Base-by-base conservation (phyloP, 768 basidiomycete genomes). In the Coprinopsis strossmayeri region DNA sequence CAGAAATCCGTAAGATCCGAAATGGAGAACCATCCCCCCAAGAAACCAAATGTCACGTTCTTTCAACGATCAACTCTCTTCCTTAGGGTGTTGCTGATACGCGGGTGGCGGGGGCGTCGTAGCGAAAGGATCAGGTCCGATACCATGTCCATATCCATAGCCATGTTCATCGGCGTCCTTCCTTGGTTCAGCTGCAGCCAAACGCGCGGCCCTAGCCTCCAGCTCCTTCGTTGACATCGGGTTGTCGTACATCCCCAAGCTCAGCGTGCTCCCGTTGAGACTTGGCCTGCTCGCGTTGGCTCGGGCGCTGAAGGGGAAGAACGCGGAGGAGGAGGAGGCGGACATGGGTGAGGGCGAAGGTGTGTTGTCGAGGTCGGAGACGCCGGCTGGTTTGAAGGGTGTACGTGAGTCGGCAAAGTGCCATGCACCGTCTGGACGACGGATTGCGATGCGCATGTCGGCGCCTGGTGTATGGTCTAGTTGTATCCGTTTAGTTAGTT, bases 371-470 rank as follows among this genome's bases (percentile, higher is more conserved):
- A 70, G 54, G 25, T 72, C 72, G 4, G 60, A 59, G 7, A 71
- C 63, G 3, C 71, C 69, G 9, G 53, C 35, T 1, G 73, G 73
- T 24, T 64, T 63, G 55, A 73, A 72, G 1, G 70, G 66, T 2
- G 64, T 62, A 15, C 64, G 61, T 1, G 72, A 66, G 35, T 73
- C 68, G 12, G 69, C 61, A 53, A 81, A 79, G 38, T 73, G 67
- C 80, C 79, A 82, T 45, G 70, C 73, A 18, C 80, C 79, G 51
- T 80, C 76, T 7, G 71, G 62, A 35, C 73, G 67, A 40, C 78
- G 71, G 35, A 65, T 61, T 1, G 79, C 79, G 32, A 79, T 73
- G 18, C 79, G 78, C 79, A 82, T 81, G 59, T 76, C 73, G 49
- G 65, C 59, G 11, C 78, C 78, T 0, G 78, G 77, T 17, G 60